Conservation (phyloP, 192 early-diverging fungal species). For the Coemansia sp. region DNA sequence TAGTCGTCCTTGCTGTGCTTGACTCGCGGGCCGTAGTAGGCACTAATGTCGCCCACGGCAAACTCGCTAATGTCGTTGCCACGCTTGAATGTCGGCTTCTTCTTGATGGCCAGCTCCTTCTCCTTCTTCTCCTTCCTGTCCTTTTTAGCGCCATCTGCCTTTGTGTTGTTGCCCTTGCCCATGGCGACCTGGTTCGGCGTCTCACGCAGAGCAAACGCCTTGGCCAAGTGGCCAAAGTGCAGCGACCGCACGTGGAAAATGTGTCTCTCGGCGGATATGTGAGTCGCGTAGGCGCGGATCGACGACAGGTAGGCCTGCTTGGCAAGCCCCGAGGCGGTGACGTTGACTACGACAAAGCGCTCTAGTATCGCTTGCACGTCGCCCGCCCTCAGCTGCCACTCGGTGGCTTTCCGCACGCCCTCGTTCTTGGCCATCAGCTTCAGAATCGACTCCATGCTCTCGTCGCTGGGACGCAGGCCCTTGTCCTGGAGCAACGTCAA, state of each 20-base stretch:
- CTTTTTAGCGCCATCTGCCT: constrained; percentile 25
- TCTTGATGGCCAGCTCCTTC: constrained; percentile 36
- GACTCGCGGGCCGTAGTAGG: constrained; percentile 44
- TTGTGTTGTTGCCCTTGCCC: constrained; percentile 52
- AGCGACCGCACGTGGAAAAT: constrained; percentile 95
- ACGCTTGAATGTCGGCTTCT: constrained; percentile 45
- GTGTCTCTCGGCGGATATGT: constrained; percentile 74
- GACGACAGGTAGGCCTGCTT: constrained; percentile 82
- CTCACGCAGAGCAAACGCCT: constrained; percentile 94
- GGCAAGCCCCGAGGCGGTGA: constrained; percentile 54
- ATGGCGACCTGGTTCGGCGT: constrained; percentile 68
- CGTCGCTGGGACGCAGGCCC: constrained; percentile 86
- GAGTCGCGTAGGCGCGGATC: constrained; percentile 93
- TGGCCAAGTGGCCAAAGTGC: constrained; percentile 96
- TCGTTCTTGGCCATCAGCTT: constrained; percentile 72
- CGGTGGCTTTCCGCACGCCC: constrained; percentile 25
- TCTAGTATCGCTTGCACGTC: constrained; percentile 47
- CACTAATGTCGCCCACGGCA: constrained; percentile 48
- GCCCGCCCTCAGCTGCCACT: constrained; percentile 49
- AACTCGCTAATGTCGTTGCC: constrained; percentile 55
- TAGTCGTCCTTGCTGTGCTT: constrained; percentile 22
- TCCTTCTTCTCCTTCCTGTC: constrained; percentile 46
- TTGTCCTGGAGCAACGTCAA: constrained; percentile 95
- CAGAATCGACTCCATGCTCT: constrained; percentile 95
- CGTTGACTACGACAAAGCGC: constrained; percentile 33